Evolutionary conservation across 176 grass and related monocot species (phyloP).

Genomic region (Calamus simplicifolius): DNA sequence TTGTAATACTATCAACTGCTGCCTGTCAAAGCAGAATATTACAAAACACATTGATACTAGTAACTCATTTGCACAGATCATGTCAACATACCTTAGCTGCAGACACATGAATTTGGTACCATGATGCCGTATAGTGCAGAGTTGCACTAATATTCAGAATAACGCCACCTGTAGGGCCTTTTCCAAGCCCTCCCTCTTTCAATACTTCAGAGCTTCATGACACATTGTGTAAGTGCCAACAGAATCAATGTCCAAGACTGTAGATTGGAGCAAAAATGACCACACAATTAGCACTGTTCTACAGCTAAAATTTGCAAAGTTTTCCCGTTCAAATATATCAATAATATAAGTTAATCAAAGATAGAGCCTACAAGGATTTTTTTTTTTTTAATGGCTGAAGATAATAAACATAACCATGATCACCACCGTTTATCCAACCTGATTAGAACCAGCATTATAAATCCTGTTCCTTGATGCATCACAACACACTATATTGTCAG

Average conservation of each 20-base stretch:
- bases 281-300: too few species aligned
- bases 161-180: constrained; percentile 50
- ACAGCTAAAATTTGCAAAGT: too few species aligned
- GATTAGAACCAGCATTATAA: too few species aligned
- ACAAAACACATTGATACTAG: background rate
- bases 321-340: too few species aligned
- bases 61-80: background rate
- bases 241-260: constrained; percentile 93
- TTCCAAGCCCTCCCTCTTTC: constrained; percentile 64
- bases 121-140: constrained; percentile 71
- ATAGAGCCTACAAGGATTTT: too few species aligned
- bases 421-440: too few species aligned
- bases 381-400: too few species aligned
- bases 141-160: constrained; percentile 96
- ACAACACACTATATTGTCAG: too few species aligned
- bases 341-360: too few species aligned
- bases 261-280: too few species aligned
- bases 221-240: constrained; percentile 84
- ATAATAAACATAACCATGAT: too few species aligned
- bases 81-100: constrained; percentile 66
- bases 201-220: constrained; percentile 86
- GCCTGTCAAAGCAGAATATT: constrained; percentile 30
- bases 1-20: constrained; percentile 88
- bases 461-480: too few species aligned
- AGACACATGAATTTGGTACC: constrained; percentile 91